Base-by-base conservation (phyloP, 2,329 filamentous ascomycete species). In the Ophiognomonia clavigignenti-juglandacearum region DNA sequence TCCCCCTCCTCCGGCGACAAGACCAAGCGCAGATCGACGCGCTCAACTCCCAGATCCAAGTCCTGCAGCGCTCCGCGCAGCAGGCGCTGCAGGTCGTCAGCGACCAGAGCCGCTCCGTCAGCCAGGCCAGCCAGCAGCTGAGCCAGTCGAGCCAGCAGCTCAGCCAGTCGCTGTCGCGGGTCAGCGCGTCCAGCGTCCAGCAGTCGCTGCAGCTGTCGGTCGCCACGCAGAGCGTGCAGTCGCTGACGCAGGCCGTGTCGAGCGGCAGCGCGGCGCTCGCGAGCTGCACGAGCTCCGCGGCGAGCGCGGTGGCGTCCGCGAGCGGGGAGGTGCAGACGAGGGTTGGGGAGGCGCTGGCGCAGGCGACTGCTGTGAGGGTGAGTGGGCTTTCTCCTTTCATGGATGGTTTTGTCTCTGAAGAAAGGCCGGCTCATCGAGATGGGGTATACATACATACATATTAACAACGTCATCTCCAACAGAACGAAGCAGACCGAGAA, bases 41-140 rank as follows among this genome's bases (percentile, higher is more conserved):
- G 6, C 54, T 61, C 39, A 51, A 42, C 41, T 4, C 32, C 8
- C 48, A 35, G 7, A 39, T 51, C 26, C 48, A 51, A 35, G 57
- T 56, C 45, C 48, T 50, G 20, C 58, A 61, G 49, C 54, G 59
- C 35, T 62, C 61, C 20, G 56, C 65, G 18, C 61, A 60, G 40
- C 37, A 56, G 29, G 59, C 59, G 31, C 53, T 62, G 13, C 57
- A 56, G 19, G 53, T 53, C 7, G 41, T 64, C 32, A 61, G 57
- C 54, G 47, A 59, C 36, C 51, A 55, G 20, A 63, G 56, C 24
- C 61, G 60, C 9, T 50, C 50, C 1, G 59, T 63, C 45, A 60
- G 57, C 42, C 62, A 64, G 44, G 60, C 61, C 1, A 61, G 58
- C 31, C 62, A 64, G 40, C 61, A 64, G 43, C 54, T 65, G 18